These are phyloP conservation scores for Ramularia endophylla DNA, from an alignment of 2,329 filamentous ascomycete genomes.

Conservation along the genomic window DNA sequence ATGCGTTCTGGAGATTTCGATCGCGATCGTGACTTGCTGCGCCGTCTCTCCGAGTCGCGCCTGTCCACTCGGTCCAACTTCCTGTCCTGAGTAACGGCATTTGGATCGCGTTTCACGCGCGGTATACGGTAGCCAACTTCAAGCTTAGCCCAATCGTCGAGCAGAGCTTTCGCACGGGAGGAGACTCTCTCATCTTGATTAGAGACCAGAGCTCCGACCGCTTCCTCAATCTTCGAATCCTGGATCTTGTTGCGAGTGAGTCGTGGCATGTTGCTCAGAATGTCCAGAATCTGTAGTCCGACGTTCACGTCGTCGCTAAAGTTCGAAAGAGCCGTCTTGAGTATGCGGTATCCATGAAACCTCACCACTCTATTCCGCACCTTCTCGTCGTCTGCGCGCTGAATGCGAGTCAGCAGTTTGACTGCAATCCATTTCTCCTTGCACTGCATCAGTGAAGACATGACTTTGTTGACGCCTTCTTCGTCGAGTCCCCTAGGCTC, in stretches of 20 bases:
- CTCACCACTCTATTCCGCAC: conserved; percentile 84
- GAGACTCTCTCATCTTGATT: conserved; percentile 64
- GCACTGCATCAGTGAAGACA: conserved; percentile 94
- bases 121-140: conserved; percentile 91
- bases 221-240: conserved; percentile 88
- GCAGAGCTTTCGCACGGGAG: conserved; percentile 61
- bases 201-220: conserved; percentile 62
- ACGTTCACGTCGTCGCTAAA: conserved; percentile 90
- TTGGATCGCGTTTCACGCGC: conserved; percentile 75
- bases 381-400: conserved; percentile 77
- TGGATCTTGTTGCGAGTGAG: conserved; percentile 95
- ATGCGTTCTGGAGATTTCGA: conserved; percentile 43
- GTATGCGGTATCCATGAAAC: conserved; percentile 95
- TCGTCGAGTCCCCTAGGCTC: conserved; percentile 74
- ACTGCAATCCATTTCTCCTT: conserved; percentile 99
- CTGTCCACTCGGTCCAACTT: conserved; percentile 62
- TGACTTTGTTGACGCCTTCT: conserved; percentile 83
- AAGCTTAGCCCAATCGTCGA: conserved; percentile 83
- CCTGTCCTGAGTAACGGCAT: conserved; percentile 44
- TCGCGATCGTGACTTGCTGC: conserved; percentile 43
- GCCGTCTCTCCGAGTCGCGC: conserved; percentile 45
- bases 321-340: conserved; percentile 77
- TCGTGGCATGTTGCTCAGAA: conserved; percentile 81
- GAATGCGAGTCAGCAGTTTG: conserved; percentile 84
- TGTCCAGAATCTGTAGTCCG: conserved; percentile 79